Percentiles rank a stretch among this genome's conserved stretches.
These are phyloP conservation scores for Alternaria hordeiaustralica DNA, from an alignment of 2,329 filamentous ascomycete genomes.

Conservation along the genomic window DNA sequence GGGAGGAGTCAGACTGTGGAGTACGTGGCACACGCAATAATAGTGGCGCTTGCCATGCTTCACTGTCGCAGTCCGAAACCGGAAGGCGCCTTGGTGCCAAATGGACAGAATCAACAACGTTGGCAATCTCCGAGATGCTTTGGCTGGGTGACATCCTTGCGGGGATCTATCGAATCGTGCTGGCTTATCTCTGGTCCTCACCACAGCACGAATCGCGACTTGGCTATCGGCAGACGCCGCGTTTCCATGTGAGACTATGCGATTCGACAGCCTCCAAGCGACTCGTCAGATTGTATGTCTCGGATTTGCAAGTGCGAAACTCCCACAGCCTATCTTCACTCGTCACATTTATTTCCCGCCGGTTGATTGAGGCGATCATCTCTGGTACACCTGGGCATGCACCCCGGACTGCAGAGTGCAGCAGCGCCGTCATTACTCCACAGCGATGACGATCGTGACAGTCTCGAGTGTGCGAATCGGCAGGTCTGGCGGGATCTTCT, in stretches of 20 bases:
- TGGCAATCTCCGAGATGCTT: constrained; percentile 15
- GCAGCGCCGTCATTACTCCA: constrained; percentile 21
- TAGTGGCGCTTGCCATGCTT: constrained; percentile 6
- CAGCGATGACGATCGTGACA: constrained; percentile 23
- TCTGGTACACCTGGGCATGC: constrained; percentile 20
- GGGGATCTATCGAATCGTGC: constrained; percentile 18
- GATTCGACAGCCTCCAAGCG: constrained; percentile 2
- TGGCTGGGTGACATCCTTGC: constrained; percentile 12
- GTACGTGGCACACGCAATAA: constrained; percentile 10
- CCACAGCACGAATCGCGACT: constrained; percentile 8
- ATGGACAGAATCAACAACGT: background rate
- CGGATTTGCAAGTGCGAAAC: constrained; percentile 6
- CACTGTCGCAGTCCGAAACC: constrained; percentile 14
- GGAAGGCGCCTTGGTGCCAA: constrained; percentile 12
- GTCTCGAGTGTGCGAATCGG: constrained; percentile 20
- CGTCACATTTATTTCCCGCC: constrained; percentile 3
- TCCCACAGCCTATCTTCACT: constrained; percentile 2
- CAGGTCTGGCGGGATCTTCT: constrained; percentile 18
- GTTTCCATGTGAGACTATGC: constrained; percentile 1
- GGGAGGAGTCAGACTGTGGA: constrained; percentile 12
- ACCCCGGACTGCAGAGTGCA: constrained; percentile 34
- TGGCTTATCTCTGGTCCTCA: constrained; percentile 16
- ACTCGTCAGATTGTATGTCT: background rate
- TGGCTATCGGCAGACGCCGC: constrained; percentile 11
- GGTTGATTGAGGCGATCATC: constrained; percentile 8